These are phyloP conservation scores for Fistulinella prunicolor DNA, from an alignment of 768 basidiomycete genomes.

Conservation along the genomic window DNA sequence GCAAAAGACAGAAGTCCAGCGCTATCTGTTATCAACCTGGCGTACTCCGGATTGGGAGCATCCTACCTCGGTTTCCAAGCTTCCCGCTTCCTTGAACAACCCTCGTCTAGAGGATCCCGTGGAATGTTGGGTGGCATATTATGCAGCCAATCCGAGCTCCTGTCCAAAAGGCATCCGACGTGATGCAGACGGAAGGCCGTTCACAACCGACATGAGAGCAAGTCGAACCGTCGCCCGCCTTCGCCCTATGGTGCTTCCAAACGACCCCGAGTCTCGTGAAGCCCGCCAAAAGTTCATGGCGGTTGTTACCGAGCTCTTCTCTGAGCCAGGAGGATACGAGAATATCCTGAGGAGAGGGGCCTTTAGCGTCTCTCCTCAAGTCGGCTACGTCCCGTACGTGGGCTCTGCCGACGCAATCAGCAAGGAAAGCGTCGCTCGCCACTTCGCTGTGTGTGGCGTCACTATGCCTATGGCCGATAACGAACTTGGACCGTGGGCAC, in stretches of 20 bases:
- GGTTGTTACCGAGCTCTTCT: constrained; percentile 39
- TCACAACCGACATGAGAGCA: constrained; percentile 43
- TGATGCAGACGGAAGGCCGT: constrained; percentile 36
- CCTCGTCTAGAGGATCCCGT: constrained; percentile 47
- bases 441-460: constrained; percentile 43
- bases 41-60: constrained; percentile 39
- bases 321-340: constrained; percentile 39
- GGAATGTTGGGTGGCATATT: constrained; percentile 45
- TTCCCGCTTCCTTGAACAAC: constrained; percentile 34
- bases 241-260: constrained; percentile 36
- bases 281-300: constrained; percentile 41
- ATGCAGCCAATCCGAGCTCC: constrained; percentile 41
- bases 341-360: constrained; percentile 35
- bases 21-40: constrained; percentile 42
- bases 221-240: constrained; percentile 50
- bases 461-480: constrained; percentile 34
- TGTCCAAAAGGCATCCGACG: constrained; percentile 49
- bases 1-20: constrained; percentile 43
- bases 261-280: constrained; percentile 33
- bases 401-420: constrained; percentile 30
- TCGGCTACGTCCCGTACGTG: constrained; percentile 32
- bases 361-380: constrained; percentile 34
- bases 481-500: constrained; percentile 40
- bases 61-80: constrained; percentile 17
- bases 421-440: constrained; percentile 36